Percentiles rank a stretch among this genome's conserved stretches.
Conservation (phyloP, 2,329 filamentous ascomycete species). For the Claviceps capensis region DNA sequence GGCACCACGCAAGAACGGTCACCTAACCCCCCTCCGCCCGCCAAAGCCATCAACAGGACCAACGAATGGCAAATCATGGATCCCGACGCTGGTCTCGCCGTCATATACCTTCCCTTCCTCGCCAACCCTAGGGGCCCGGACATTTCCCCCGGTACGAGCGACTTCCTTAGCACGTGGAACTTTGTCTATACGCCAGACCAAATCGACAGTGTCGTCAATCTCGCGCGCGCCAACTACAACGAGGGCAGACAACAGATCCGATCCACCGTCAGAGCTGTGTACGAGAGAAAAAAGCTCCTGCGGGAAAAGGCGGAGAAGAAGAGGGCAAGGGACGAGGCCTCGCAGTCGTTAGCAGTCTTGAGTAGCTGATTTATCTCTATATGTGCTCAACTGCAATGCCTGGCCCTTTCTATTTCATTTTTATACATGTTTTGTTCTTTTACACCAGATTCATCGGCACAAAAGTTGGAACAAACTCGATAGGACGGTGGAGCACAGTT, state of each 20-base stretch:
- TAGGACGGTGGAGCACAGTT: not conserved
- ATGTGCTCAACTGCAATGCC: too few species aligned
- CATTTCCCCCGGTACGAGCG: slow-evolving; percentile 69
- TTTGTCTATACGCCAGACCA: slow-evolving; percentile 90
- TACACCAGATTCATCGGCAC: too few species aligned
- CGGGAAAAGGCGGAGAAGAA: slow-evolving; percentile 40
- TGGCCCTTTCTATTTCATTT: not conserved
- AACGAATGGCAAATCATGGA: slow-evolving; percentile 54
- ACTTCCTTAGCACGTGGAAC: slow-evolving; percentile 95
- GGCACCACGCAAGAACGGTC: slow-evolving; percentile 66
- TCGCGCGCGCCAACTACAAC: slow-evolving; percentile 76
- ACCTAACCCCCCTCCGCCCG: slow-evolving; percentile 35
- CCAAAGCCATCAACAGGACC: slow-evolving; percentile 44
- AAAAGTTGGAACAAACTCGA: too few species aligned
- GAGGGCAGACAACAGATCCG: slow-evolving; percentile 70
- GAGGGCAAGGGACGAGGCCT: slow-evolving; percentile 19
- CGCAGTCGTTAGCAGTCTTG: slow-evolving; percentile 3
- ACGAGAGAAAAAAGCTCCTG: slow-evolving; percentile 71
- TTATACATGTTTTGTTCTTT: not conserved
- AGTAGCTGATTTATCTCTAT: not conserved
- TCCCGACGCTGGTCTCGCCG: slow-evolving; percentile 70
- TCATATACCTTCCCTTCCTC: slow-evolving; percentile 83
- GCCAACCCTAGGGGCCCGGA: slow-evolving; percentile 66
- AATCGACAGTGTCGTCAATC: slow-evolving; percentile 67
- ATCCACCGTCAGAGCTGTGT: slow-evolving; percentile 72